phyloP scores from a whole-genome alignment of 371 early-diverging fungal species.

The Mortierella sp. region DNA sequence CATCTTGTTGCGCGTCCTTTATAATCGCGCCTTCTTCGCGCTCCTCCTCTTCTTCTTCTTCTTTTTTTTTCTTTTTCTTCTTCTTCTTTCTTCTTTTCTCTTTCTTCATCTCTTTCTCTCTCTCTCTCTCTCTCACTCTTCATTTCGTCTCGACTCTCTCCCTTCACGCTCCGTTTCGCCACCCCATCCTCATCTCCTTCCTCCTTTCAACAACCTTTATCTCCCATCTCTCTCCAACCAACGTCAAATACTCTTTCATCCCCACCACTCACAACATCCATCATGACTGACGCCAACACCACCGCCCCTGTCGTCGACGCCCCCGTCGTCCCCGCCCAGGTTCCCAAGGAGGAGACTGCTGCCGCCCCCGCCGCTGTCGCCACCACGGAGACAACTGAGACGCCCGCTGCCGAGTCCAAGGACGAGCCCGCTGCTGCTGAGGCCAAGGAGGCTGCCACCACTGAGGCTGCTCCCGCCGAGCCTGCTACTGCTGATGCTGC shows the following conservation, averaged over 20 bases:
- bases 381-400: not conserved
- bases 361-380: conserved; percentile 4
- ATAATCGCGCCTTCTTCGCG: not conserved
- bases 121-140: conserved; percentile 6
- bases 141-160: not conserved
- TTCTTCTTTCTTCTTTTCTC: conserved; percentile 1
- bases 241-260: not conserved
- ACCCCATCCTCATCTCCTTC: not conserved
- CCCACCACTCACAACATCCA: conserved; percentile 4
- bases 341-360: conserved; percentile 19
- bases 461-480: conserved; percentile 23
- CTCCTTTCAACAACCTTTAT: not conserved
- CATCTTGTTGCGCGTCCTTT: conserved; percentile 12
- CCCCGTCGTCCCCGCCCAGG: conserved; percentile 29
- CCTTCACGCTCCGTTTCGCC: conserved; percentile 6
- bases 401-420: conserved; percentile 4
- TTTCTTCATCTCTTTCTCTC: conserved; percentile 8
- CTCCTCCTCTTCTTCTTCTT: conserved; percentile 1
- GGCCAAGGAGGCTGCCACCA: conserved; percentile 19
- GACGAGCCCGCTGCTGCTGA: conserved; percentile 4
- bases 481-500: conserved; percentile 13
- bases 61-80: conserved; percentile 1
- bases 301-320: conserved; percentile 31
- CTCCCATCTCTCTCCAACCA: not conserved
- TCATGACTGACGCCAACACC: conserved; percentile 29